Evolutionary conservation across 2,329 filamentous ascomycete genomes (phyloP), one percentile per base, ranked within the genome.

Genomic region (Huntiella bhutanensis): DNA sequence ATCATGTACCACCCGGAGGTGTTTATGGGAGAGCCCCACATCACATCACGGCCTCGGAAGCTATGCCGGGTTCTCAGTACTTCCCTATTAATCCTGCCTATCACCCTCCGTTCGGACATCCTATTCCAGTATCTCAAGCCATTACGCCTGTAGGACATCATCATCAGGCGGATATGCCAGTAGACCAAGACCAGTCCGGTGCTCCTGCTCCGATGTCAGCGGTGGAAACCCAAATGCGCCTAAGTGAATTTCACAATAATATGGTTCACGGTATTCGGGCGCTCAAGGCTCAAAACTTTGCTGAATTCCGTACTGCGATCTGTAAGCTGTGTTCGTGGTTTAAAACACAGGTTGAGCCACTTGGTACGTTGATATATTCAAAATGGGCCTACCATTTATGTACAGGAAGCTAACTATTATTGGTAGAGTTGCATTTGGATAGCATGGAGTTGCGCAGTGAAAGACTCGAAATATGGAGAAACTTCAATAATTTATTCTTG

Each of bases 401-500:
- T 28, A 28, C 22, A 28, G 2, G 22, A 7, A 28, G 22, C 22
- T 28, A 28, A 28, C 22, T 28, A 28, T 28, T 10, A 7, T 5
- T 28, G 8, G 8, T 34, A 52, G 51, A 45, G 7, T 38, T 52
- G 12, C 47, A 52, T 45, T 41, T 52, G 36, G 51, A 52, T 34
- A 40, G 49, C 36, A 44, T 48, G 33, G 45, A 37, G 10, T 41
- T 47, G 17, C 51, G 50, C 34, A 22, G 36, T 47, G 80, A 91
- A 54, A 78, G 86, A 47, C 72, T 94, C 53, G 79, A 80, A 57
- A 66, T 96, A 5, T 98, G 91, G 91, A 78, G 82, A 55, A 82
- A 95, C 54, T 94, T 96, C 65, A 96, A 98, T 61, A 73, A 84
- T 49, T 86, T 83, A 49, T 96, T 88, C 88, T 71, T 95, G 34